Percentiles rank a stretch among this genome's conserved stretches.
phyloP scores from a whole-genome alignment of 352 stramenopile species.

The Elongisporangium undulatum region DNA sequence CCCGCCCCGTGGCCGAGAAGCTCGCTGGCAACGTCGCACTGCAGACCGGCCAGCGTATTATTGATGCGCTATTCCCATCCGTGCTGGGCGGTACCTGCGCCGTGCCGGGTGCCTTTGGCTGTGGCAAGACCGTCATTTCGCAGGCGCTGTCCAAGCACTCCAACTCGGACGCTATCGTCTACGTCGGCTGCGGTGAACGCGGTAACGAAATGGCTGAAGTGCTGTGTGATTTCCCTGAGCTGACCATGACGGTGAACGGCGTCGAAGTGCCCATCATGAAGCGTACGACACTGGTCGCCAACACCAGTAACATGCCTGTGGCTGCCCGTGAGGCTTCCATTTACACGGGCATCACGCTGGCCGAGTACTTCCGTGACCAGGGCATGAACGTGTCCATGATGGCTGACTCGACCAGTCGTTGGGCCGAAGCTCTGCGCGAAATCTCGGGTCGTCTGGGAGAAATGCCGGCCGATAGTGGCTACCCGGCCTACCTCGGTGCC shows the following conservation, averaged over 20 bases:
- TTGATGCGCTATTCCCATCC: slow-evolving; percentile 99
- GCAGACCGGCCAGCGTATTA: slow-evolving; percentile 98
- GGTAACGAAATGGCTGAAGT: slow-evolving; percentile 99
- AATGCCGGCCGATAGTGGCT: slow-evolving; percentile 98
- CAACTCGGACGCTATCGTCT: slow-evolving; percentile 99
- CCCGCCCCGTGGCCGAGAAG: slow-evolving; percentile 97
- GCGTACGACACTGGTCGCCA: slow-evolving; percentile 98
- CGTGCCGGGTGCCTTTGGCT: slow-evolving; percentile 98
- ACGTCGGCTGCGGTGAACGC: slow-evolving; percentile 98
- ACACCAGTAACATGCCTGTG: slow-evolving; percentile 99
- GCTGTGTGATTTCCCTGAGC: slow-evolving; percentile 98
- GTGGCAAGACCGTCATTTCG: slow-evolving; percentile 99
- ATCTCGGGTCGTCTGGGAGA: slow-evolving; percentile 99
- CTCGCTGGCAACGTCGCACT: slow-evolving; percentile 96
- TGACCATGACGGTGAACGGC: slow-evolving; percentile 98
- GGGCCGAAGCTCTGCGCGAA: slow-evolving; percentile 99
- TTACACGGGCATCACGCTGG: slow-evolving; percentile 99
- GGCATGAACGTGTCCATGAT: slow-evolving; percentile 99
- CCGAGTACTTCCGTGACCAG: slow-evolving; percentile 99
- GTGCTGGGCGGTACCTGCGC: slow-evolving; percentile 98
- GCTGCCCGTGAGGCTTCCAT: slow-evolving; percentile 99
- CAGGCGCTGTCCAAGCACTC: slow-evolving; percentile 99
- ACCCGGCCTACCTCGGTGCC: slow-evolving; percentile 97
- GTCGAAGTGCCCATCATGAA: slow-evolving; percentile 99
- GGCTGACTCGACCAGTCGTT: slow-evolving; percentile 99